A percentile compares a stretch with the other conserved stretches of the same genome.
phyloP scores from a whole-genome alignment of 805 yeast species.

The Saccharomycopsis sp. region DNA sequence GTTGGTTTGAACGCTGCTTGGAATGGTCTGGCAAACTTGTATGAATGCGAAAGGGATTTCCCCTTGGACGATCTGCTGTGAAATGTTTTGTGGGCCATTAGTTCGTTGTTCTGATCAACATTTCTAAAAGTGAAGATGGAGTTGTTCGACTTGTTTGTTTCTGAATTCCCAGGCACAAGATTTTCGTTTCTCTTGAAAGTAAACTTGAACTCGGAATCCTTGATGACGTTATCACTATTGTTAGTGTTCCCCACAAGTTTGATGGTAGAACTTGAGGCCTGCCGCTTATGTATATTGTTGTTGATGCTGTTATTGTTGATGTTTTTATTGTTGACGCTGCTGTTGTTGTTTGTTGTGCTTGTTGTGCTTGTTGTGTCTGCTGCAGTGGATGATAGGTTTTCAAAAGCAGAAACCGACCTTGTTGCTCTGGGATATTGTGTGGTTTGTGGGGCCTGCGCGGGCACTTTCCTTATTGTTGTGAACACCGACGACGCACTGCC shows the following conservation, averaged over 20 bases:
- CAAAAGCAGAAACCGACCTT: too few species aligned
- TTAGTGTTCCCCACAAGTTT: conserved; percentile 12
- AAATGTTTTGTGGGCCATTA: conserved; percentile 2
- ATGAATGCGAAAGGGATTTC: conserved; percentile 33
- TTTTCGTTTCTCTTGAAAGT: too few species aligned
- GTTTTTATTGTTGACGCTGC: too few species aligned
- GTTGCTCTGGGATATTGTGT: too few species aligned
- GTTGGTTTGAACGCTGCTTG: conserved; percentile 76
- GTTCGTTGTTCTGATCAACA: conserved; percentile 2
- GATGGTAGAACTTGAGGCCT: conserved; percentile 10
- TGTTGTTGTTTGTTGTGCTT: background rate
- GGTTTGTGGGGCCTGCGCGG: too few species aligned
- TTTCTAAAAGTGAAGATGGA: conserved; percentile 9
- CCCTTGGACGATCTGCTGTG: conserved; percentile 28
- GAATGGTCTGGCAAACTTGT: conserved; percentile 69
- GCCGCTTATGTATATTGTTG: background rate
- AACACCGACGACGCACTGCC: too few species aligned
- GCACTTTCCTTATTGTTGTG: too few species aligned
- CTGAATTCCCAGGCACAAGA: too few species aligned
- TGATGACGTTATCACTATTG: conserved; percentile 1
- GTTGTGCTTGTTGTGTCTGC: too few species aligned
- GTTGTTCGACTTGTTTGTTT: background rate
- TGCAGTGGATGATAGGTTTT: too few species aligned
- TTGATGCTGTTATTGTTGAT: too few species aligned
- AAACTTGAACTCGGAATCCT: conserved; percentile 16